Evolutionary conservation across 2,329 filamentous ascomycete species (phyloP).

Genomic region (Trichophaea hybrida): DNA sequence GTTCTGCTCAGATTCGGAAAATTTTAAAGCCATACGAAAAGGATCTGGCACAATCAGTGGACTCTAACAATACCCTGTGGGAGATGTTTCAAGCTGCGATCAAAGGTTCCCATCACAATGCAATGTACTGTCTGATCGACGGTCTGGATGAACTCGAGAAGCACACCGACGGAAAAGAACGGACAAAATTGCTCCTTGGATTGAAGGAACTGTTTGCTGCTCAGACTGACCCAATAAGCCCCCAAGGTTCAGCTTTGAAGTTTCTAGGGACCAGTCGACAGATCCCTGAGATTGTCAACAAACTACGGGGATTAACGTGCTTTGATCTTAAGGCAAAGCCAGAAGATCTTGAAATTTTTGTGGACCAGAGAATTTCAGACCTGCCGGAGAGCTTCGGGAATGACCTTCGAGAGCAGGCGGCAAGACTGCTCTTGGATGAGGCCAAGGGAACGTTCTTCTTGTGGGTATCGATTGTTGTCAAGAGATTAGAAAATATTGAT

Average conservation of each 20-base stretch:
- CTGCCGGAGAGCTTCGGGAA: too few species aligned
- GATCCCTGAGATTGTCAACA: neutral
- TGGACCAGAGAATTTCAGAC: neutral
- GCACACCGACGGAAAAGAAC: neutral
- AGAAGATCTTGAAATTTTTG: neutral
- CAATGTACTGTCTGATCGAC: neutral
- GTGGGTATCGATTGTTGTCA: too few species aligned
- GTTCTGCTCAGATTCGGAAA: neutral
- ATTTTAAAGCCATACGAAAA: neutral
- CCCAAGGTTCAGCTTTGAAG: neutral
- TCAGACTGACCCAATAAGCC: neutral
- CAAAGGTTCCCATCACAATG: neutral
- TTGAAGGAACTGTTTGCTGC: neutral
- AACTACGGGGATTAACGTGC: neutral
- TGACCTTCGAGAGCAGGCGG: too few species aligned
- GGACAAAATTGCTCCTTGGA: neutral
- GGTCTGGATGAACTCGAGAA: neutral
- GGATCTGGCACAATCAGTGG: neutral
- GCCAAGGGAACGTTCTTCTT: too few species aligned
- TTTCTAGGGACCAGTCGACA: neutral
- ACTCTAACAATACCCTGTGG: neutral
- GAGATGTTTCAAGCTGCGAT: neutral
- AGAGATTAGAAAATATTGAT: too few species aligned
- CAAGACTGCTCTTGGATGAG: too few species aligned
- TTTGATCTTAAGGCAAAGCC: neutral